phyloP scores from a whole-genome alignment of 495 filamentous ascomycete species.

The Emericellopsis terricola region DNA sequence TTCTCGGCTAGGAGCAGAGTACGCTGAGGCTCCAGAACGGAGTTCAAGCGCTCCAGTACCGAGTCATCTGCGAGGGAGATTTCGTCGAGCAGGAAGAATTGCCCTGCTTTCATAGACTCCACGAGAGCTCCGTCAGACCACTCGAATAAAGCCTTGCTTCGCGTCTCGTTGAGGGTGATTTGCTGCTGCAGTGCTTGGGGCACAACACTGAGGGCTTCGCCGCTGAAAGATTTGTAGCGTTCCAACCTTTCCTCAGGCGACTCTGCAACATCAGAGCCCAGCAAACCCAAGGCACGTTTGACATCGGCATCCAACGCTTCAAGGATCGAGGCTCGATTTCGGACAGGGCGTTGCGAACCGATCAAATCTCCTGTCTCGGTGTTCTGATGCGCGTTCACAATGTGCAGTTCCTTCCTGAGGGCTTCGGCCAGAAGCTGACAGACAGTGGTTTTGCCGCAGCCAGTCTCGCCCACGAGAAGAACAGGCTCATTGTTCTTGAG shows the following conservation, averaged over 20 bases:
- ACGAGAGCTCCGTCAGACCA: conserved; percentile 95
- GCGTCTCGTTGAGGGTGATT: conserved; percentile 41
- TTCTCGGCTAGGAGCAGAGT: conserved; percentile 88
- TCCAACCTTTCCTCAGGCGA: conserved; percentile 19
- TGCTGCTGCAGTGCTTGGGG: conserved; percentile 30
- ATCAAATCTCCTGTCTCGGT: conserved; percentile 95
- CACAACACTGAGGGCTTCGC: conserved; percentile 12
- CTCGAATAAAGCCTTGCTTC: conserved; percentile 74
- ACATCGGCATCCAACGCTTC: conserved; percentile 47
- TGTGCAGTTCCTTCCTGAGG: conserved; percentile 54
- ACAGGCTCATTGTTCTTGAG: conserved; percentile 86
- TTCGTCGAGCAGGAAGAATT: conserved; percentile 89
- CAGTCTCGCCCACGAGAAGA: conserved; percentile 86
- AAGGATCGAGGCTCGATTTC: conserved; percentile 59
- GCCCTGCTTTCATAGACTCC: conserved; percentile 75
- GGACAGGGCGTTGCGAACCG: conserved; percentile 79
- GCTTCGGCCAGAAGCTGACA: conserved; percentile 82
- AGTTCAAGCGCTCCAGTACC: conserved; percentile 89
- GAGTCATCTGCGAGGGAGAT: conserved; percentile 97
- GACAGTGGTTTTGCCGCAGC: conserved; percentile 92
- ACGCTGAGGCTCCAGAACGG: conserved; percentile 80
- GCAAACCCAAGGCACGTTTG: conserved; percentile 19
- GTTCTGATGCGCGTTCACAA: conserved; percentile 94
- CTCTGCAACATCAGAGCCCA: conserved; percentile 10
- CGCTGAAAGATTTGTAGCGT: conserved; percentile 16